These are phyloP conservation scores for Eimeria falciformis DNA, from an alignment of 169 alveolate genomes.

Conservation along the genomic window DNA sequence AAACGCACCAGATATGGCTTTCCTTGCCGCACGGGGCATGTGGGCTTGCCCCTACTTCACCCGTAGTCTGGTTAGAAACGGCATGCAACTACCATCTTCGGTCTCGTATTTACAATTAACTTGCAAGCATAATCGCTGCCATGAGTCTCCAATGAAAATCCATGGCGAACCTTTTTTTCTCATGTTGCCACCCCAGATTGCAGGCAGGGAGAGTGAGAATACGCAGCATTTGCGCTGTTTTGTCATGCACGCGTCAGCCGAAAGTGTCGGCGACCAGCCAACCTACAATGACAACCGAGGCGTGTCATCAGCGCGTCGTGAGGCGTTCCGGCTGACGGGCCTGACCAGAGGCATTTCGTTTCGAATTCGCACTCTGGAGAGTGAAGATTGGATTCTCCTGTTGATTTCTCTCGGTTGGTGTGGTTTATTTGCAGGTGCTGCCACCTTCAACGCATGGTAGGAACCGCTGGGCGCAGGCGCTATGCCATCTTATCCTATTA, in stretches of 20 bases:
- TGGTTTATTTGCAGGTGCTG: conserved; percentile 34
- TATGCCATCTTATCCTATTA: no score
- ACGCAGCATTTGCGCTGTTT: background rate
- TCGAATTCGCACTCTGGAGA: conserved; percentile 18
- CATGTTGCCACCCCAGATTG: no score
- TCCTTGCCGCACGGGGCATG: no score
- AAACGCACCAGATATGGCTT: no score
- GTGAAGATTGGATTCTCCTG: conserved; percentile 57
- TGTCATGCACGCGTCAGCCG: background rate
- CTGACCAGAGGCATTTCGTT: background rate
- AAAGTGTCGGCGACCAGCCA: background rate
- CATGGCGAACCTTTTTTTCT: no score
- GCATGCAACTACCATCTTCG: no score
- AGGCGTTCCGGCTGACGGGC: background rate
- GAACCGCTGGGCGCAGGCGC: conserved; percentile 4
- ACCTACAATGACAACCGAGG: background rate
- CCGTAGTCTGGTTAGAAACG: no score
- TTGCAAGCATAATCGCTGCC: no score
- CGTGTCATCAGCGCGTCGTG: background rate
- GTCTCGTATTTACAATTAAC: no score
- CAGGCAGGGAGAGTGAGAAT: background rate
- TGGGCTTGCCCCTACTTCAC: no score
- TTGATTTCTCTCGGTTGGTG: conserved; percentile 61
- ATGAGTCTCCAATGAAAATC: no score
- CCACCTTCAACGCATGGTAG: conserved; percentile 45